phyloP scores from a whole-genome alignment of 306 rosid species.

The Castanea sativa region DNA sequence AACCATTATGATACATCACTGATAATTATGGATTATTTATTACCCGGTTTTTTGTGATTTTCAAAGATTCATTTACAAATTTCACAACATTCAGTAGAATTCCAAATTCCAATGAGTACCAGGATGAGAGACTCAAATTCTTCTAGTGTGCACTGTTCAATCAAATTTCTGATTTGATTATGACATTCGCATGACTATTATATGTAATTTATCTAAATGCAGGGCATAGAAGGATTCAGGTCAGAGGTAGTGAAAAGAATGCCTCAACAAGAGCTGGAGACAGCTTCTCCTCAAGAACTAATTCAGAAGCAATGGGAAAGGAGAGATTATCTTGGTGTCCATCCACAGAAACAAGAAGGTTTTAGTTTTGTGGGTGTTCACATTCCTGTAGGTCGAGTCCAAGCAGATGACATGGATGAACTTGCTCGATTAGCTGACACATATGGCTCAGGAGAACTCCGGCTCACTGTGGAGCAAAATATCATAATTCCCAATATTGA shows the following conservation, averaged over 20 bases:
- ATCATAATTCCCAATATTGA: conserved; percentile 73
- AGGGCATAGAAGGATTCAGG: conserved; percentile 94
- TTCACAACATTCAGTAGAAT: too few species aligned
- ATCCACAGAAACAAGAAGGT: conserved; percentile 86
- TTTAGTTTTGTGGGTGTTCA: conserved; percentile 76
- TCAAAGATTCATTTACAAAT: neutral
- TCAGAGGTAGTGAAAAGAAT: conserved; percentile 87
- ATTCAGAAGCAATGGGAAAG: conserved; percentile 77
- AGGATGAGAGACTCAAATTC: neutral
- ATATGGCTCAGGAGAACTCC: conserved; percentile 81
- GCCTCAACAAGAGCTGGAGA: conserved; percentile 54
- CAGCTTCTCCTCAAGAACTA: conserved; percentile 70
- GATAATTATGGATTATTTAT: neutral
- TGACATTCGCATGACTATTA: neutral
- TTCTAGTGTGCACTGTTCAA: neutral
- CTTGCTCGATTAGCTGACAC: conserved; percentile 68
- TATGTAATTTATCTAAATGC: conserved; percentile 13
- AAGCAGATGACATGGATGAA: conserved; percentile 89
- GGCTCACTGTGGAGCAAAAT: conserved; percentile 91
- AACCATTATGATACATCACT: neutral
- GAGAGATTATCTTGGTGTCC: conserved; percentile 78
- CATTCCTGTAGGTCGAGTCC: conserved; percentile 88
- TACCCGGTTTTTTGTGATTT: neutral
- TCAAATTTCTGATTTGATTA: neutral
- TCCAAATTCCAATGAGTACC: neutral